phyloP scores from a whole-genome alignment of 345 rosid species.

The Lepidium aucheri region DNA sequence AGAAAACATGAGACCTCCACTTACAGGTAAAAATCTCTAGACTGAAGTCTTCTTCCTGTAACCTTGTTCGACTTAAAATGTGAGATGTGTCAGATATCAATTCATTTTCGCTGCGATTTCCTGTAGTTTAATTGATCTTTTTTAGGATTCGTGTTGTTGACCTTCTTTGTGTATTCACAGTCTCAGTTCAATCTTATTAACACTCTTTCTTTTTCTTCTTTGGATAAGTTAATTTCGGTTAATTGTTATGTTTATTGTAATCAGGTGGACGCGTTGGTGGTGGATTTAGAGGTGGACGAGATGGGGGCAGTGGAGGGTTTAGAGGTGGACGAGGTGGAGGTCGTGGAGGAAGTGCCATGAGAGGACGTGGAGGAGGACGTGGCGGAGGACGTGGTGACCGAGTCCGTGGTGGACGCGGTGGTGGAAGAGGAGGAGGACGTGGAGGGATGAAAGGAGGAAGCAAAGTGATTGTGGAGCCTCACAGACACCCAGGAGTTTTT shows the following conservation, averaged over 20 bases:
- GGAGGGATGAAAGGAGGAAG: constrained; percentile 89
- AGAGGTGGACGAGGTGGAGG: constrained; percentile 14
- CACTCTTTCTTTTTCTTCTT: no score
- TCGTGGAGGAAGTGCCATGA: background rate
- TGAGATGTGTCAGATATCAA: background rate
- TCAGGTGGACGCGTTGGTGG: constrained; percentile 17
- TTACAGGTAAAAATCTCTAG: background rate
- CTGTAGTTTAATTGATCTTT: background rate
- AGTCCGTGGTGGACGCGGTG: constrained; percentile 2
- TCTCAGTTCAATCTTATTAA: background rate
- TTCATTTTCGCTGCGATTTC: background rate
- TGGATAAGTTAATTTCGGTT: no score
- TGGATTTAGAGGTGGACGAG: constrained; percentile 36
- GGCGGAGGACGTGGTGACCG: constrained; percentile 40
- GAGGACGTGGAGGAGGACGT: constrained; percentile 28
- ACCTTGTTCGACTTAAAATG: background rate
- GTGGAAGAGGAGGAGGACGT: constrained; percentile 40
- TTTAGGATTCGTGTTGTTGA: no score
- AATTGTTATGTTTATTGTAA: background rate
- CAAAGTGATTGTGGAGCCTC: constrained; percentile 74
- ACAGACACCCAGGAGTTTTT: constrained; percentile 77
- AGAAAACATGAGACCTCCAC: constrained; percentile 12
- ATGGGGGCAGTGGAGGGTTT: constrained; percentile 25
- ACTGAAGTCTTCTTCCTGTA: background rate
- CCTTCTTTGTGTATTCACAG: background rate